phyloP scores from a whole-genome alignment of 2,329 filamentous ascomycete species.

The Neonectria faginata region DNA sequence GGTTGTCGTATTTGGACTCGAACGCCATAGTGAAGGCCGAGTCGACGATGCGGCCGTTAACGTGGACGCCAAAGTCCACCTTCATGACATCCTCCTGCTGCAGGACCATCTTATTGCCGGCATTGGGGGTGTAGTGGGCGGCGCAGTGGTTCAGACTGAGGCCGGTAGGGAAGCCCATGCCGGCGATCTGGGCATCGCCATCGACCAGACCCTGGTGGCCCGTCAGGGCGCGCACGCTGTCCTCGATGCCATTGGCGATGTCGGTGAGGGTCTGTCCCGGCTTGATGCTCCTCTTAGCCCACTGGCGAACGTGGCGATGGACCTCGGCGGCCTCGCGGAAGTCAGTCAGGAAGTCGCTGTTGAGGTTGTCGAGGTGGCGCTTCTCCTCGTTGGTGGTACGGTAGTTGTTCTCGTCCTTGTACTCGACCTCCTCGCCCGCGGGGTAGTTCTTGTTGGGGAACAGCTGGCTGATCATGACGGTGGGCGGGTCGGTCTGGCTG shows the following conservation, averaged over 20 bases:
- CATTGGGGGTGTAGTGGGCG: constrained; percentile 89
- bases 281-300: constrained; percentile 83
- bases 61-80: constrained; percentile 84
- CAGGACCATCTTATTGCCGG: constrained; percentile 82
- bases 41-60: constrained; percentile 84
- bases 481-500: constrained; percentile 78
- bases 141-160: constrained; percentile 87
- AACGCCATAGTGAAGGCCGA: constrained; percentile 84
- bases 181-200: constrained; percentile 81
- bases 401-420: constrained; percentile 79
- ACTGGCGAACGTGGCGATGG: constrained; percentile 88
- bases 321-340: constrained; percentile 88
- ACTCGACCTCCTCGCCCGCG: constrained; percentile 81
- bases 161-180: constrained; percentile 89
- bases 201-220: constrained; percentile 82
- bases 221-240: constrained; percentile 80
- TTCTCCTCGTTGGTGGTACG: constrained; percentile 87
- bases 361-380: constrained; percentile 83
- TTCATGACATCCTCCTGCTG: constrained; percentile 82
- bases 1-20: constrained; percentile 78
- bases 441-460: constrained; percentile 81
- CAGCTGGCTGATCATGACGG: constrained; percentile 76
- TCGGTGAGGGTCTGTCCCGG: constrained; percentile 84
- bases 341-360: constrained; percentile 82
- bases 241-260: constrained; percentile 89